Percentiles rank a stretch among this genome's conserved stretches.
phyloP scores from a whole-genome alignment of 208 protist genomes.

The Leishmania braziliensis region DNA sequence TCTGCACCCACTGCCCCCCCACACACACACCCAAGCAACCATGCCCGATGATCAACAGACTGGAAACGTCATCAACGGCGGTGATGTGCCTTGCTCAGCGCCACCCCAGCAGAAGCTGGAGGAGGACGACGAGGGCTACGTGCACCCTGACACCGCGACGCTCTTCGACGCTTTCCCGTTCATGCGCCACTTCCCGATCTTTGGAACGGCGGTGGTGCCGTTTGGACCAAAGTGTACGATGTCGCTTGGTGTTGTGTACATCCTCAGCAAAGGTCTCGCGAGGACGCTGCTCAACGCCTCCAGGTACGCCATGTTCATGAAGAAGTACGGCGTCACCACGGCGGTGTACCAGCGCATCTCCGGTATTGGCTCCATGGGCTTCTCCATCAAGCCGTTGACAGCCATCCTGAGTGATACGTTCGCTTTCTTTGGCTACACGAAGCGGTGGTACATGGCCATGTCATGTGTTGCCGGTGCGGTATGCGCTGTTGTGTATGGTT shows the following conservation, averaged over 20 bases:
- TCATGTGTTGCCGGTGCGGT: conserved; percentile 39
- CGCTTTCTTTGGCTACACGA: conserved; percentile 55
- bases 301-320: conserved; percentile 49
- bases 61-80: not conserved
- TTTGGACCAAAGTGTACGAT: not conserved
- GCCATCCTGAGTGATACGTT: conserved; percentile 57
- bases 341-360: conserved; percentile 44
- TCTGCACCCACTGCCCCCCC: not conserved
- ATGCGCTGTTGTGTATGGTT: conserved; percentile 42
- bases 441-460: conserved; percentile 56
- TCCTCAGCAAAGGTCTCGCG: conserved; percentile 48
- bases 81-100: not conserved
- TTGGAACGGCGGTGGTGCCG: too few relatives aligned
- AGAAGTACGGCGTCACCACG: conserved; percentile 25
- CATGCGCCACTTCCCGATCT: too few relatives aligned
- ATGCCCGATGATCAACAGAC: not conserved
- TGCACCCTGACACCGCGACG: conserved; percentile 1
- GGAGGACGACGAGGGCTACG: conserved; percentile 27
- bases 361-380: conserved; percentile 42
- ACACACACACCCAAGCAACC: not conserved
- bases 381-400: conserved; percentile 60
- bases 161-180: too few relatives aligned
- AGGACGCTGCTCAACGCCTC: conserved; percentile 32
- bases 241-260: conserved; percentile 42
- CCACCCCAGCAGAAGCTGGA: not conserved